These are phyloP conservation scores for Cystobasidium pallidum DNA, from an alignment of 1,284 basidiomycete species.

Conservation along the genomic window DNA sequence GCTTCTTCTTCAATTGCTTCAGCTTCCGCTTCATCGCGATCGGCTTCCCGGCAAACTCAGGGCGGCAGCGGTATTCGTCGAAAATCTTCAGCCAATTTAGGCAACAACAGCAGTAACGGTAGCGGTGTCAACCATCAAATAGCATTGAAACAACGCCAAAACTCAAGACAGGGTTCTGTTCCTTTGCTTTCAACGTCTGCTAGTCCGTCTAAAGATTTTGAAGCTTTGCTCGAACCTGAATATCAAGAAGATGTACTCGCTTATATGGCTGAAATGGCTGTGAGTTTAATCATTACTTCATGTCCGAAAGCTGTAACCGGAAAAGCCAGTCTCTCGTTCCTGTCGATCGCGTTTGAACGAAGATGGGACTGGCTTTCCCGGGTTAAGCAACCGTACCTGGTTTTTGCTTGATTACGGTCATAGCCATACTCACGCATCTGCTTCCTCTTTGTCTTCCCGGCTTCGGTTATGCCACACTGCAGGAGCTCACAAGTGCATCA, in stretches of 20 bases:
- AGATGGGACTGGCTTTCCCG: background rate
- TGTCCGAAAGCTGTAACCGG: background rate
- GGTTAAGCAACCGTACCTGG: background rate
- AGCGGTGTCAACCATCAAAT: background rate
- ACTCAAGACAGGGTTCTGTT: constrained; percentile 7
- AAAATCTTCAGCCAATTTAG: constrained; percentile 21
- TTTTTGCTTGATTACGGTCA: background rate
- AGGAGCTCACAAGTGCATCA: constrained; percentile 77
- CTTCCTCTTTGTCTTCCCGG: background rate
- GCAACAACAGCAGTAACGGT: background rate
- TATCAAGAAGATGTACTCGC: constrained; percentile 88
- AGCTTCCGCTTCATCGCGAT: constrained; percentile 38
- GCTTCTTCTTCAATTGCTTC: constrained; percentile 40
- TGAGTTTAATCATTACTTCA: constrained; percentile 60
- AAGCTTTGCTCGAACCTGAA: constrained; percentile 74
- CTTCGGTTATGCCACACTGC: background rate
- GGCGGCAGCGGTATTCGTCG: constrained; percentile 8
- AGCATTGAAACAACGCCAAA: constrained; percentile 3
- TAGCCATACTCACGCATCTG: background rate
- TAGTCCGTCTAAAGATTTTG: constrained; percentile 54
- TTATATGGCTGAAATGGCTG: constrained; percentile 99
- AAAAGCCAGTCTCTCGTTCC: background rate
- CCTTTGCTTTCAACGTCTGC: constrained; percentile 22
- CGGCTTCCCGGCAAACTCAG: constrained; percentile 32
- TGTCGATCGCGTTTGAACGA: background rate